These are phyloP conservation scores for Cucumis sativus DNA, from an alignment of 306 rosid species.

Conservation along the genomic window Cucumber_9930_V3 NC_026661.2:14619501-14620000, in stretches of 20 bases:
- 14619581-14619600: constrained; percentile 36
- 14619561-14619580: constrained; percentile 30
- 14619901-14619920: too few relatives aligned
- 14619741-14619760: background rate
- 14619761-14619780: background rate
- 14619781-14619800: background rate
- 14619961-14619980: fast-evolving
- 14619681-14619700: background rate
- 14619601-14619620: constrained; percentile 30
- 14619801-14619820: background rate
- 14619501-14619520: constrained; percentile 13
- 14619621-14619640: constrained; percentile 27
- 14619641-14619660: constrained; percentile 38
- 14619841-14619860: background rate
- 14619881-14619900: too few relatives aligned
- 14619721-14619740: background rate
- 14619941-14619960: too few relatives aligned
- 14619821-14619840: background rate
- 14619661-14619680: background rate
- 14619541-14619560: constrained; percentile 32
- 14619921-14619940: too few relatives aligned
- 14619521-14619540: constrained; percentile 21
- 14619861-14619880: too few relatives aligned
- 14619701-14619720: background rate
- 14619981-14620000: too few relatives aligned